These are phyloP conservation scores for Waitea zeae DNA, from an alignment of 1,284 basidiomycete genomes.

Conservation along the genomic window DNA sequence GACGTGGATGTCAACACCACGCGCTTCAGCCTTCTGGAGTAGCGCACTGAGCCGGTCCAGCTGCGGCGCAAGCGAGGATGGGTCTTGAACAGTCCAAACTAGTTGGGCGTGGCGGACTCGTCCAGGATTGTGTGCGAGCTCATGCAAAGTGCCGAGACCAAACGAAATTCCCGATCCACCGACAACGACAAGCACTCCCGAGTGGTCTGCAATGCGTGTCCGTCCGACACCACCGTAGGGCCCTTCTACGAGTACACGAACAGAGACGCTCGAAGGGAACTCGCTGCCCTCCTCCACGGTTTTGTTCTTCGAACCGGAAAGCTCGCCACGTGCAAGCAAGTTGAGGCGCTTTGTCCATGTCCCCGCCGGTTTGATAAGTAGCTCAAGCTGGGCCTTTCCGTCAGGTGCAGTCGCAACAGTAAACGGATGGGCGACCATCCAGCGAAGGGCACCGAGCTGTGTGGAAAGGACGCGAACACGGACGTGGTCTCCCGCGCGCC, in stretches of 20 bases:
- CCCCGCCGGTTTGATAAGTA: conserved; percentile 47
- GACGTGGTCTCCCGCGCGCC: conserved; percentile 65
- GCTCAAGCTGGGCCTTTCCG: conserved; percentile 34
- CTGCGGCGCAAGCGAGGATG: conserved; percentile 37
- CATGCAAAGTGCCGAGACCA: conserved; percentile 46
- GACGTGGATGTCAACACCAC: conserved; percentile 26
- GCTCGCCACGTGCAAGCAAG: conserved; percentile 28
- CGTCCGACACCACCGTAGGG: conserved; percentile 59
- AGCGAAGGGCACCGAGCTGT: conserved; percentile 35
- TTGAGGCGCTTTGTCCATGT: conserved; percentile 47
- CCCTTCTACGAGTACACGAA: conserved; percentile 52
- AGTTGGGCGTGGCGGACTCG: conserved; percentile 26
- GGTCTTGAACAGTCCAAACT: conserved; percentile 24
- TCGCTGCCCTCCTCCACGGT: conserved; percentile 11
- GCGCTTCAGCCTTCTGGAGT: conserved; percentile 13
- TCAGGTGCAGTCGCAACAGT: conserved; percentile 18
- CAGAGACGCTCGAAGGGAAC: conserved; percentile 18
- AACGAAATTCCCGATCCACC: conserved; percentile 66
- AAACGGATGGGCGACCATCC: conserved; percentile 58
- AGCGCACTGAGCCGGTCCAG: conserved; percentile 26
- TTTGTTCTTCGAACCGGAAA: too few species aligned
- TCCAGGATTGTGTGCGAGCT: conserved; percentile 36
- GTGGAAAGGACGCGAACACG: conserved; percentile 45
- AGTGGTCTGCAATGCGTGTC: conserved; percentile 41
- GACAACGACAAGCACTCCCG: conserved; percentile 45